These are phyloP conservation scores for Isabelozyma gotoi DNA, from an alignment of 805 yeast genomes.

Conservation along the genomic window DNA sequence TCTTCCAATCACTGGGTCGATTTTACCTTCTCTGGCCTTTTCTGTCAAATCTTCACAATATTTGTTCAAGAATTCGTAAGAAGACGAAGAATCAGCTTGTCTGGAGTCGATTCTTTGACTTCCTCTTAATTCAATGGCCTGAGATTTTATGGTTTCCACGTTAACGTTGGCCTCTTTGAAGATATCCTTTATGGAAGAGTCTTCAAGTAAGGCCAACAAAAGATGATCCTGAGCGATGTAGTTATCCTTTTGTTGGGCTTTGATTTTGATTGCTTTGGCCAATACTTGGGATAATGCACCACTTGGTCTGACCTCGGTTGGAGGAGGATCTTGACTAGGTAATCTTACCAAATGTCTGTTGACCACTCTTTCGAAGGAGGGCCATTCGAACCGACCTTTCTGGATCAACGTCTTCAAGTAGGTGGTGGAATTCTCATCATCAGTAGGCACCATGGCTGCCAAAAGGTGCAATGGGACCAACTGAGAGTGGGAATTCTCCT, in stretches of 20 bases:
- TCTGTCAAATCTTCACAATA: slow-evolving; percentile 94
- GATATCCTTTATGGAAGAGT: slow-evolving; percentile 63
- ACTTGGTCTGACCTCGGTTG: slow-evolving; percentile 73
- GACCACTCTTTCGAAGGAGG: slow-evolving; percentile 71
- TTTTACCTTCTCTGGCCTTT: slow-evolving; percentile 87
- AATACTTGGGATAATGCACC: slow-evolving; percentile 76
- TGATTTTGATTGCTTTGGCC: slow-evolving; percentile 71
- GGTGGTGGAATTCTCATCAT: slow-evolving; percentile 62
- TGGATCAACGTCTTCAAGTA: slow-evolving; percentile 82
- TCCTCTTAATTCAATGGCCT: slow-evolving; percentile 81
- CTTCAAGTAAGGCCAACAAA: slow-evolving; percentile 80
- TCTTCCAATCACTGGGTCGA: slow-evolving; percentile 98
- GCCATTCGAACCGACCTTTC: slow-evolving; percentile 87
- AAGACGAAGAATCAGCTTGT: slow-evolving; percentile 85
- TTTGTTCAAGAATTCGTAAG: slow-evolving; percentile 80
- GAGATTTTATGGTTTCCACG: slow-evolving; percentile 70
- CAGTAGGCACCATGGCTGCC: slow-evolving; percentile 87
- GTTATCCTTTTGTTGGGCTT: slow-evolving; percentile 84
- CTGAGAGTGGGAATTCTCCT: slow-evolving; percentile 58
- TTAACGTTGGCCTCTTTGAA: slow-evolving; percentile 73
- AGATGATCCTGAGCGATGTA: slow-evolving; percentile 95
- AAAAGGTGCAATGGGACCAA: slow-evolving; percentile 84
- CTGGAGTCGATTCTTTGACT: slow-evolving; percentile 89
- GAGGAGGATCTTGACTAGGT: slow-evolving; percentile 89
- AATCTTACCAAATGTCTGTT: slow-evolving; percentile 79